phyloP scores from a whole-genome alignment of 352 stramenopile genomes.

The Phytophthora boehmeriae region DNA sequence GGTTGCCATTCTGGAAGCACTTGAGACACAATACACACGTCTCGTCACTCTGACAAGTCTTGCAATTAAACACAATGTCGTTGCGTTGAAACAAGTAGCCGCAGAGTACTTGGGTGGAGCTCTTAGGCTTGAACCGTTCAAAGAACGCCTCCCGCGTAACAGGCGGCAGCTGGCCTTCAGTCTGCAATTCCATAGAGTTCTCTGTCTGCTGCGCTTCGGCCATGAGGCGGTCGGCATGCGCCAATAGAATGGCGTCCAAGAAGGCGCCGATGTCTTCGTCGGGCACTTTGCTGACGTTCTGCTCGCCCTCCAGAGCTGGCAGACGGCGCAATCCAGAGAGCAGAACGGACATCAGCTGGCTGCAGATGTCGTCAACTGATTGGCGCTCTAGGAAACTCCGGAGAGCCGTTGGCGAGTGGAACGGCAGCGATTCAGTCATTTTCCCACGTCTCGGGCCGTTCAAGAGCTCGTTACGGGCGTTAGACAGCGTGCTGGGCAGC shows the following conservation, averaged over 20 bases:
- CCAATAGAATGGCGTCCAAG: constrained; percentile 62
- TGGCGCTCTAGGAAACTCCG: constrained; percentile 31
- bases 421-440: background rate
- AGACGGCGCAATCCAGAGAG: constrained; percentile 29
- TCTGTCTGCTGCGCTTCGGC: constrained; percentile 8
- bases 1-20: constrained; percentile 95
- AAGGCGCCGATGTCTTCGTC: constrained; percentile 37
- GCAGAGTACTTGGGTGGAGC: constrained; percentile 76
- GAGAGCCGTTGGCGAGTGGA: constrained; percentile 15
- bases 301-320: background rate
- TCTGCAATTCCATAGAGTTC: constrained; percentile 11
- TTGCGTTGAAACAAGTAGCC: constrained; percentile 97
- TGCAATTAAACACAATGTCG: constrained; percentile 99
- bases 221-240: constrained; percentile 29
- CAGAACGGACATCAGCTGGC: constrained; percentile 25
- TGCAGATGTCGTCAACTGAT: constrained; percentile 8
- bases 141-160: constrained; percentile 65
- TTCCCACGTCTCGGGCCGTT: background rate
- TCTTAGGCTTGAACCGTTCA: constrained; percentile 60
- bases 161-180: constrained; percentile 12
- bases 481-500: background rate
- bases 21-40: constrained; percentile 97
- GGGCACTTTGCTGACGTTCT: constrained; percentile 23
- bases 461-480: background rate
- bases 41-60: constrained; percentile 96